Percentiles rank a stretch among this genome's conserved stretches.
These are phyloP conservation scores for Blastomyces parvus DNA, from an alignment of 2,329 filamentous ascomycete genomes.

Conservation along the genomic window DNA sequence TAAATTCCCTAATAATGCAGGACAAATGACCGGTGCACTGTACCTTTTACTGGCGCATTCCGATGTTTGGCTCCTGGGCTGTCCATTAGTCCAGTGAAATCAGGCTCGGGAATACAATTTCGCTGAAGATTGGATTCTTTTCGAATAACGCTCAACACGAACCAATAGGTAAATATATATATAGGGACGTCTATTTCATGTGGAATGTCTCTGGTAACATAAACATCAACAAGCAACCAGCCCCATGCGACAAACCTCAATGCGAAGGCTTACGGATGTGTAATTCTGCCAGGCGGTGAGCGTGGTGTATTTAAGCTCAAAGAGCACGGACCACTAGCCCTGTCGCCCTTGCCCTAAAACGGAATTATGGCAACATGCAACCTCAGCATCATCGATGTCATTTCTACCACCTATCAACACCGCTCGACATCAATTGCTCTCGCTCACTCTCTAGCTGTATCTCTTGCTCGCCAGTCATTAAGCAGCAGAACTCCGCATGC, in stretches of 20 bases:
- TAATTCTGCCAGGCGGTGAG: conserved; percentile 18
- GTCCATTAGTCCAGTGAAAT: conserved; percentile 16
- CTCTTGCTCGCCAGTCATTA: conserved; percentile 7
- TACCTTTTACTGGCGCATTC: conserved; percentile 30
- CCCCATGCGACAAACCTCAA: background rate
- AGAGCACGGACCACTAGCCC: conserved; percentile 12
- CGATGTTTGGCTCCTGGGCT: conserved; percentile 23
- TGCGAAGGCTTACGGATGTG: background rate
- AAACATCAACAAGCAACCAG: background rate
- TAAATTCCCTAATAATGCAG: conserved; percentile 11
- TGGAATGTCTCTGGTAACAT: background rate
- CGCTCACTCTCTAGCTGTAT: background rate
- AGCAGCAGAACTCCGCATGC: conserved; percentile 18
- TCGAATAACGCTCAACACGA: background rate
- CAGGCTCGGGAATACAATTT: background rate
- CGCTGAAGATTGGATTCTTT: background rate
- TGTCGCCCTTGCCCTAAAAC: conserved; percentile 1
- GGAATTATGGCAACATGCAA: background rate
- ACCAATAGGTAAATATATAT: background rate
- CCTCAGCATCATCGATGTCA: conserved; percentile 3
- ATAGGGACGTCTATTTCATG: background rate
- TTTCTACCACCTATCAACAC: background rate
- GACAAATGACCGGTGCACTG: background rate
- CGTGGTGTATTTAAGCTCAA: background rate
- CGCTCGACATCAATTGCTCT: background rate